phyloP scores from a whole-genome alignment of 1,139 yeast species.

The Candida sp. region DNA sequence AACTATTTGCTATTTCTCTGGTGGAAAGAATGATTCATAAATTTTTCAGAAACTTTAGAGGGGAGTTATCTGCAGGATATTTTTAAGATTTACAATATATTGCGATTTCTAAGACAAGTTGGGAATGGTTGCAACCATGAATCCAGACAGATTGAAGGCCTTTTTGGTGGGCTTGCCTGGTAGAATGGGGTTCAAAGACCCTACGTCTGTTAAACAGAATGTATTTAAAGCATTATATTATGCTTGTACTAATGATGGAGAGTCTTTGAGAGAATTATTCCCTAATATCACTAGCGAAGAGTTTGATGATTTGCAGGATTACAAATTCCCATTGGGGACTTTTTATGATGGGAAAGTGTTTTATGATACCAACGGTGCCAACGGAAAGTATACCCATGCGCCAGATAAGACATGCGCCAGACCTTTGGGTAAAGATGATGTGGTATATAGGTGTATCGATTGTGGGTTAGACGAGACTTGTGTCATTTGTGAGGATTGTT shows the following conservation, averaged over 20 bases:
- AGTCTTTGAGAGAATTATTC: constrained; percentile 20
- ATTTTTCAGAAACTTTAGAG: background rate
- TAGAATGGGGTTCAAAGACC: constrained; percentile 13
- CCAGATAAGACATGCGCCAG: constrained; percentile 56
- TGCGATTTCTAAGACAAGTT: background rate
- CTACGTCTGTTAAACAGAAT: constrained; percentile 13
- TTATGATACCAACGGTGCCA: constrained; percentile 7
- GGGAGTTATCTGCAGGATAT: too few relatives aligned
- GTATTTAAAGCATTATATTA: constrained; percentile 27
- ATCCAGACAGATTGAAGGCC: constrained; percentile 13
- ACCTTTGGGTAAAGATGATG: constrained; percentile 55
- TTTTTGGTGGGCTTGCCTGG: constrained; percentile 28
- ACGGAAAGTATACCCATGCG: constrained; percentile 19
- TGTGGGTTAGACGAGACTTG: constrained; percentile 78
- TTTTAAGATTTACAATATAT: too few relatives aligned
- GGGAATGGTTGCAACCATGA: background rate
- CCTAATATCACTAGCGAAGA: constrained; percentile 21
- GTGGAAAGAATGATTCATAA: background rate
- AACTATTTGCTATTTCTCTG: too few relatives aligned
- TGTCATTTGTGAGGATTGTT: constrained; percentile 69
- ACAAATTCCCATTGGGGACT: constrained; percentile 10
- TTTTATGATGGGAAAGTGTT: constrained; percentile 8
- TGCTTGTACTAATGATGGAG: constrained; percentile 30
- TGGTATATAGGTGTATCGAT: constrained; percentile 59
- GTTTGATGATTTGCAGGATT: constrained; percentile 12